Percentiles rank a stretch among this genome's conserved stretches.
These are phyloP conservation scores for Verticillium nonalfalfae DNA, from an alignment of 2,329 filamentous ascomycete species.

Conservation along the genomic window DNA sequence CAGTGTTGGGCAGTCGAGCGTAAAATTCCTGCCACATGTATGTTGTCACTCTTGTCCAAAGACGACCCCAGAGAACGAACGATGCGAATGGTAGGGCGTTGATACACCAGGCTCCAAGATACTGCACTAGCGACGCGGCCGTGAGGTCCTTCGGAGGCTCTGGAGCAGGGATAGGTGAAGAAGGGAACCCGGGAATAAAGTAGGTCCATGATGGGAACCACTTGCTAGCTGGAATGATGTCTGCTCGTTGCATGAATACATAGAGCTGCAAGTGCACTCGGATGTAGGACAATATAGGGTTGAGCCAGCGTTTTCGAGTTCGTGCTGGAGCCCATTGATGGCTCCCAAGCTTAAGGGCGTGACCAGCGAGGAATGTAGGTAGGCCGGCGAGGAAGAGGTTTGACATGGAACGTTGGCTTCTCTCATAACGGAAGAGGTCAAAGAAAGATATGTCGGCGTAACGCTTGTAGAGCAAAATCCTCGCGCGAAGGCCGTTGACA, in stretches of 20 bases:
- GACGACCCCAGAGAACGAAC: conserved; percentile 34
- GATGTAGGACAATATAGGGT: conserved; percentile 26
- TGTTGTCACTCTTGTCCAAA: conserved; percentile 27
- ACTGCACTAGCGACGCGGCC: conserved; percentile 30
- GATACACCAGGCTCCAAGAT: conserved; percentile 33
- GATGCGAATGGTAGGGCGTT: conserved; percentile 39
- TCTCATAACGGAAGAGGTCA: conserved; percentile 30
- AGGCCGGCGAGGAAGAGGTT: conserved; percentile 30
- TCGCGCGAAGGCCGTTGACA: conserved; percentile 43
- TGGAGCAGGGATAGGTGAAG: conserved; percentile 43
- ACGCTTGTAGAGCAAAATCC: conserved; percentile 47
- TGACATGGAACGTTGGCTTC: conserved; percentile 21
- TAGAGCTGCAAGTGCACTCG: conserved; percentile 45
- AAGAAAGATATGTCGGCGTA: conserved; percentile 44
- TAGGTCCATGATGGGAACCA: conserved; percentile 39
- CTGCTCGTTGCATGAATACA: conserved; percentile 44
- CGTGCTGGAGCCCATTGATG: conserved; percentile 11
- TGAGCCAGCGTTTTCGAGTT: conserved; percentile 11
- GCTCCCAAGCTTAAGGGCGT: conserved; percentile 21
- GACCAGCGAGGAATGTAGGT: conserved; percentile 28
- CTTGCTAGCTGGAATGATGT: conserved; percentile 33
- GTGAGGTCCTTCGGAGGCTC: conserved; percentile 32
- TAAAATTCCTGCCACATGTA: conserved; percentile 32
- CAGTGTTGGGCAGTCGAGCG: conserved; percentile 30
- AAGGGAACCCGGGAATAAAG: conserved; percentile 47